Conservation (phyloP, 805 yeast species). For the Candida sonorensis region DNA sequence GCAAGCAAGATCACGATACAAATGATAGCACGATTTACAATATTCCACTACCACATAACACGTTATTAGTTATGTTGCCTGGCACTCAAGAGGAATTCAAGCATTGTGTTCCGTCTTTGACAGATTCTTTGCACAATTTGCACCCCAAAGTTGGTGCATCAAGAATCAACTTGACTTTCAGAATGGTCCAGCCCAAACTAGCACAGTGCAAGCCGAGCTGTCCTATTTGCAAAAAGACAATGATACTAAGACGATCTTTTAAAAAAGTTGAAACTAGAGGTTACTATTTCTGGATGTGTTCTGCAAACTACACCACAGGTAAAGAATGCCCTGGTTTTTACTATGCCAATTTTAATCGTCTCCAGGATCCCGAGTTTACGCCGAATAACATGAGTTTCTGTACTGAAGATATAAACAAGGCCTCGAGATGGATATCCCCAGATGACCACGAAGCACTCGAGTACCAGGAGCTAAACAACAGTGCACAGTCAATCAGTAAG, state of each 20-base stretch:
- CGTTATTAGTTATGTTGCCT: conserved; percentile 66
- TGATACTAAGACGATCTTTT: conserved; percentile 52
- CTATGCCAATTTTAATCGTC: conserved; percentile 41
- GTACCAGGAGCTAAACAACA: background rate
- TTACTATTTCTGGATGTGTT: conserved; percentile 63
- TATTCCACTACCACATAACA: conserved; percentile 64
- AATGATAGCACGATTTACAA: conserved; percentile 34
- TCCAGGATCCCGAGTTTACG: conserved; percentile 7
- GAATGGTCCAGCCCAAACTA: conserved; percentile 42
- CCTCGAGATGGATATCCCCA: conserved; percentile 41
- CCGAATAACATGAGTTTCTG: conserved; percentile 3
- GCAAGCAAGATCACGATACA: conserved; percentile 4
- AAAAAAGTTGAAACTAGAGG: conserved; percentile 42
- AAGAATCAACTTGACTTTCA: conserved; percentile 60
- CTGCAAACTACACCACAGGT: conserved; percentile 33
- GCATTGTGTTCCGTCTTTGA: conserved; percentile 51
- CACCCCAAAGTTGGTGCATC: conserved; percentile 44
- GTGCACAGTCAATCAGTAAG: too few species aligned
- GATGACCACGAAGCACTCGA: conserved; percentile 27
- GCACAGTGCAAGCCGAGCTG: conserved; percentile 36
- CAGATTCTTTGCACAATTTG: conserved; percentile 26
- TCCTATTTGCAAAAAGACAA: conserved; percentile 30
- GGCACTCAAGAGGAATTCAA: conserved; percentile 74
- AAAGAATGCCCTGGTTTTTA: conserved; percentile 42
- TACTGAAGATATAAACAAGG: conserved; percentile 27